Evolutionary conservation across 139 green algal species (phyloP), one percentile per base, ranked within the genome.

Genomic region (Coelastrella sp.): DNA sequence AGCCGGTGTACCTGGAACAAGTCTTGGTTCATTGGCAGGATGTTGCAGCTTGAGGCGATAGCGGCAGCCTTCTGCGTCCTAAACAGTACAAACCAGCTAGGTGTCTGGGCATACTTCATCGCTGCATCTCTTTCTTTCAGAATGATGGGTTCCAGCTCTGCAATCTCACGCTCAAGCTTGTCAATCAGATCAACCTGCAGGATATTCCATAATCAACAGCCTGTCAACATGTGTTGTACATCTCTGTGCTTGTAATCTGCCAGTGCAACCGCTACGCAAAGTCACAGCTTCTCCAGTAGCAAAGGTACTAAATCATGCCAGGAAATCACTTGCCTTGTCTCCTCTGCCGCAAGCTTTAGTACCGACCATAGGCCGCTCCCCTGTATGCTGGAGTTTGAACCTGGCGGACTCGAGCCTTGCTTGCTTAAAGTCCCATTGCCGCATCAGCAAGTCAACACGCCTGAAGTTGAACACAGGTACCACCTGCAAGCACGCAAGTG

Each of bases 401-500:
- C 59, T n/a, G 11, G 88, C 79, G 0, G n/a, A 4, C 88, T 91
- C 88, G 20, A 91, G 80, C 58, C 60, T n/a, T 4, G n/a, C 88
- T 47, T 81, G 68, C 66, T 56, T n/a, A 19, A 59, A 56, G 57
- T 91, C 88, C 88, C 88, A 91, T n/a, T 66, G 22, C 22, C 88
- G 66, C 88, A 91, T 87, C n/a, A 88, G 57, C 80, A 91, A 57
- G 80, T 91, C 88, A 7, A 76, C 66, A 4, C 60, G 60, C 22
- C 88, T 13, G 68, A 60, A 88, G 88, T 91, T 91, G 80, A 91
- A 91, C 66, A 91, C 88, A 20, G 88, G 88, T 23, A 91, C 88
- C 5, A 88, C 87, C 87, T 91, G 87, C 32, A 73, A 17, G 47
- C 47, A 64, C 5, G n/a, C n/a, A n/a, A n/a, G n/a, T n/a, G n/a